These are phyloP conservation scores for Plasmodium cynomolgi DNA, from an alignment of 169 alveolate species.

Conservation along the genomic window DNA sequence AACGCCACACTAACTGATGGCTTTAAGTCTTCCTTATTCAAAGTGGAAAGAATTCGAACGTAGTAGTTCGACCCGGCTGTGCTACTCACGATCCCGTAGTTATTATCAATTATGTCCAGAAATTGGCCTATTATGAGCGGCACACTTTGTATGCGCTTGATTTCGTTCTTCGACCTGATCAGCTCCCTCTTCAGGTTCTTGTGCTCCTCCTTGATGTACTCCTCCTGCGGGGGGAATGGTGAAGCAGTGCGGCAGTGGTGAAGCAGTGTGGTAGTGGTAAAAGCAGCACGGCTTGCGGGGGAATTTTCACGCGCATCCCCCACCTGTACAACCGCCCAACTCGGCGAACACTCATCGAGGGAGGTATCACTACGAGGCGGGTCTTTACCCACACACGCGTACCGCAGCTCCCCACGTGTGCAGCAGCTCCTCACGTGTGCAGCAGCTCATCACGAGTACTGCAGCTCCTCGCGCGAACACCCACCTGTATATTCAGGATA, in stretches of 20 bases:
- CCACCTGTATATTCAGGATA: conserved; percentile 57
- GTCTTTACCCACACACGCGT: too few species aligned
- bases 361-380: too few species aligned
- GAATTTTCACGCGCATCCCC: background rate
- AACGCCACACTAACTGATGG: conserved; percentile 99
- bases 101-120: conserved; percentile 97
- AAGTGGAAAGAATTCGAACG: conserved; percentile 97
- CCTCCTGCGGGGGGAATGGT: conserved; percentile 86
- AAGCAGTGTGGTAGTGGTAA: background rate
- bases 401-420: too few species aligned
- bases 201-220: conserved; percentile 98
- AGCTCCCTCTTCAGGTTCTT: conserved; percentile 97
- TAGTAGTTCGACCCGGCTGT: conserved; percentile 97
- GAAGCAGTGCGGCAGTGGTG: background rate
- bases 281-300: too few species aligned
- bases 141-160: conserved; percentile 97
- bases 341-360: background rate
- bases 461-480: background rate
- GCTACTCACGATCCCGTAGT: conserved; percentile 96
- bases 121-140: conserved; percentile 99
- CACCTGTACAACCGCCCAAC: background rate
- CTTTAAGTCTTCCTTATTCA: conserved; percentile 98
- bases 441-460: too few species aligned
- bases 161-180: conserved; percentile 97
- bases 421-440: too few species aligned